phyloP scores from a whole-genome alignment of 1,139 yeast genomes.

The Pichia sp. region DNA sequence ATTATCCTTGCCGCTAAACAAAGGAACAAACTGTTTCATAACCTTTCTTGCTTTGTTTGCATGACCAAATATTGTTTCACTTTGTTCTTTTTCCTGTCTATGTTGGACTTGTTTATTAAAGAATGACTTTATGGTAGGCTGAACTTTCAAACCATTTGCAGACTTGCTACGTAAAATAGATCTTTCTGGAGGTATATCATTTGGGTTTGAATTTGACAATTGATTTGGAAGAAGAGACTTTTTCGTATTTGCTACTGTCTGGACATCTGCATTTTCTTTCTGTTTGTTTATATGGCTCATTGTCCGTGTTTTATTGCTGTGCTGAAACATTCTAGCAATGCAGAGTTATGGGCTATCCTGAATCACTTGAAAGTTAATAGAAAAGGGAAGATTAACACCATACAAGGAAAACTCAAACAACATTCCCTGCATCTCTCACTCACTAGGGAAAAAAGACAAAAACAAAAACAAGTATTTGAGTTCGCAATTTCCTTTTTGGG shows the following conservation, averaged over 20 bases:
- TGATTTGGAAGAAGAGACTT: background rate
- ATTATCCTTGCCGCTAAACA: background rate
- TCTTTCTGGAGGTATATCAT: background rate
- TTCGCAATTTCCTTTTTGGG: constrained; percentile 4
- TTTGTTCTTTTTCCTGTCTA: background rate
- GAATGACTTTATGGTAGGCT: background rate
- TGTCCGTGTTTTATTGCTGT: background rate
- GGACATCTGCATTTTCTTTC: constrained; percentile 1
- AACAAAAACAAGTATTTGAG: background rate
- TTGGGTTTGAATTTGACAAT: background rate
- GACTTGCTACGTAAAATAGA: constrained; percentile 24
- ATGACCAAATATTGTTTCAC: background rate
- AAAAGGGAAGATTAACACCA: background rate
- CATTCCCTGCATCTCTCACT: too few species aligned
- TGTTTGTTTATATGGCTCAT: background rate
- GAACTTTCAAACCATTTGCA: constrained; percentile 15
- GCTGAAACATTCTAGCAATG: background rate
- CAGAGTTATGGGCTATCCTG: background rate
- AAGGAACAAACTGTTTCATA: constrained; percentile 9
- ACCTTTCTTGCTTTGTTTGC: constrained; percentile 21
- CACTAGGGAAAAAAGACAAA: background rate
- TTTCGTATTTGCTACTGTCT: background rate
- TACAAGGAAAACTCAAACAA: background rate
- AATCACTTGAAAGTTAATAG: background rate
- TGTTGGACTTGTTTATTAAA: background rate